Conservation (phyloP, 2,329 filamentous ascomycete genomes). For the Apiospora arundinis region DNA sequence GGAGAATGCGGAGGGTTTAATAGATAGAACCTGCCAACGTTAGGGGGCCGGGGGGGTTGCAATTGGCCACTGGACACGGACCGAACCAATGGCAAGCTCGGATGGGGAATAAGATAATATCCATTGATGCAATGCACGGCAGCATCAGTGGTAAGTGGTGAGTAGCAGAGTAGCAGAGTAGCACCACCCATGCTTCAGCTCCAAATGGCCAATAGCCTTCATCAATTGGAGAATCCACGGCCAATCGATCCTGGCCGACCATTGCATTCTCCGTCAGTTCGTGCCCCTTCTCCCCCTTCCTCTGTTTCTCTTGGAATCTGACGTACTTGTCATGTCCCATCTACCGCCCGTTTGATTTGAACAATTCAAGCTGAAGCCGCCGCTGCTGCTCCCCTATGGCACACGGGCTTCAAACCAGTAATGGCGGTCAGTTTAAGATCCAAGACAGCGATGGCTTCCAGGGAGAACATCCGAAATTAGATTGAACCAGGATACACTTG, state of each 20-base stretch:
- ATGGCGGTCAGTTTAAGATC: conserved; percentile 19
- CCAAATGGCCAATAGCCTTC: not conserved
- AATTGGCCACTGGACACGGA: not conserved
- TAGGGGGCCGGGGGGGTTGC: too few species aligned
- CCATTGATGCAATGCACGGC: not conserved
- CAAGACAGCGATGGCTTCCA: conserved; percentile 12
- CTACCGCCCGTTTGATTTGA: not conserved
- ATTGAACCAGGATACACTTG: not conserved
- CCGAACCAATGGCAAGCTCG: not conserved
- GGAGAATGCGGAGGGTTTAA: conserved; percentile 15
- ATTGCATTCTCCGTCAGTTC: not conserved
- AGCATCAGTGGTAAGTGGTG: not conserved
- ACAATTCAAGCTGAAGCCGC: not conserved
- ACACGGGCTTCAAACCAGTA: not conserved
- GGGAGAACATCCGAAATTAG: conserved; percentile 20
- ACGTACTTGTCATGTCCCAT: not conserved
- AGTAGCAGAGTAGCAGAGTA: too few species aligned
- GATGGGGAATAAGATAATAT: not conserved
- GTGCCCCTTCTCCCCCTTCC: not conserved
- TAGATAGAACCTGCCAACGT: too few species aligned
- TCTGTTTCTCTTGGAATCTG: too few species aligned
- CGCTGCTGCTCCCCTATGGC: not conserved
- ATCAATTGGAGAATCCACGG: not conserved
- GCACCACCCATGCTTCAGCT: not conserved
- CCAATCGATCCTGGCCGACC: not conserved